Conservation (phyloP, 352 stramenopile genomes). For the Globisporangium spinosum region DNA sequence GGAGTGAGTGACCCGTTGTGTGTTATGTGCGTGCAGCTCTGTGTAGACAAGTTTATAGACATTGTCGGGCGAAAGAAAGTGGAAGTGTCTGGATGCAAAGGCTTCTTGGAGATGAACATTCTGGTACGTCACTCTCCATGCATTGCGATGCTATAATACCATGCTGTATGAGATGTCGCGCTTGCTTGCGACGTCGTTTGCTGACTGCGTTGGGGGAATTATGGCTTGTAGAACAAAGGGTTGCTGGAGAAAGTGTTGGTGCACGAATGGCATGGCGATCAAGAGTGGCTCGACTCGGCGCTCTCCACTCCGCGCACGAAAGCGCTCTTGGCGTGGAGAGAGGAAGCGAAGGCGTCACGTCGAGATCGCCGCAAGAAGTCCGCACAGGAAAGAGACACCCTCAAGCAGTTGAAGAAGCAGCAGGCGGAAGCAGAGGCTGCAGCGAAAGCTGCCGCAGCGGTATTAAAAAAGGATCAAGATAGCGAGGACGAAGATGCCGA, state of each 20-base stretch:
- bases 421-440: constrained; percentile 28
- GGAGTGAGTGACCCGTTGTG: background rate
- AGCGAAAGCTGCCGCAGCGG: constrained; percentile 21
- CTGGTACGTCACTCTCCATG: constrained; percentile 35
- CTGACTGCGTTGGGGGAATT: constrained; percentile 5
- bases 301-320: constrained; percentile 50
- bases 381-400: constrained; percentile 36
- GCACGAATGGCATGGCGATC: constrained; percentile 56
- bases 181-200: background rate
- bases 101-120: constrained; percentile 79
- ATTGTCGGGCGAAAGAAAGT: constrained; percentile 55
- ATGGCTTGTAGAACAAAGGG: constrained; percentile 27
- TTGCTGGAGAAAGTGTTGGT: constrained; percentile 70
- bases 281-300: constrained; percentile 52
- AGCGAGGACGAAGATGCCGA: constrained; percentile 9
- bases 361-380: constrained; percentile 60
- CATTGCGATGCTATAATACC: background rate
- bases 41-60: constrained; percentile 73
- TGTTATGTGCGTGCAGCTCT: constrained; percentile 27
- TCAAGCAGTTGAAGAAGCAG: constrained; percentile 30
- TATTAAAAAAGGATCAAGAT: background rate
- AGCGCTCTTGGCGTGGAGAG: constrained; percentile 59
- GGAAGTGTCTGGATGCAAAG: constrained; percentile 38
- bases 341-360: constrained; percentile 54
- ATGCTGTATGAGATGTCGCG: background rate